phyloP scores from a whole-genome alignment of 495 filamentous ascomycete species.

The Tuber magnatum region DNA sequence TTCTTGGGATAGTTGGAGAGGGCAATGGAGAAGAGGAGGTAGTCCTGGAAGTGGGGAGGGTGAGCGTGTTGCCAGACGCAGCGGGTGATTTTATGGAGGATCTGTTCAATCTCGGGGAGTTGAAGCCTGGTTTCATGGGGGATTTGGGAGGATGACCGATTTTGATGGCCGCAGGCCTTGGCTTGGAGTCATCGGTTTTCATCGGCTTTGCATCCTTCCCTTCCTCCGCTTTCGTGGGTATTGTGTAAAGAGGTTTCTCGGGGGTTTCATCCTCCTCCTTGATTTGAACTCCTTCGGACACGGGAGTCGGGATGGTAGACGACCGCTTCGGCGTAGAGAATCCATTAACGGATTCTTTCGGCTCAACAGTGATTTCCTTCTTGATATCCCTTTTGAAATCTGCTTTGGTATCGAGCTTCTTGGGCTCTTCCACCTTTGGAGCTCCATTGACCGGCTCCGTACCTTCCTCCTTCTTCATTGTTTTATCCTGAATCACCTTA shows the following conservation, averaged over 20 bases:
- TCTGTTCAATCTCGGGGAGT: conserved; percentile 6
- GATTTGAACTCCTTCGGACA: conserved; percentile 4
- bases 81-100: conserved; percentile 15
- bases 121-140: conserved; percentile 26
- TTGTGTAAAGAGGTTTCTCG: conserved; percentile 16
- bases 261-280: conserved; percentile 11
- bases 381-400: conserved; percentile 16
- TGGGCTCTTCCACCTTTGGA: conserved; percentile 20
- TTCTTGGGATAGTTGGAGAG: conserved; percentile 28
- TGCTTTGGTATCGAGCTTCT: background rate
- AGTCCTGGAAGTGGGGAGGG: conserved; percentile 25
- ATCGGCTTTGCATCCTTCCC: conserved; percentile 13
- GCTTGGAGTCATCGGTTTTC: conserved; percentile 19
- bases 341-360: conserved; percentile 15
- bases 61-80: conserved; percentile 23
- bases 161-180: conserved; percentile 18
- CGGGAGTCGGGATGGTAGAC: conserved; percentile 4
- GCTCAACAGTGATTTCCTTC: background rate
- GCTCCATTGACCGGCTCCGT: background rate
- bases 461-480: conserved; percentile 9
- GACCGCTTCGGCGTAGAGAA: conserved; percentile 13
- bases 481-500: conserved; percentile 8
- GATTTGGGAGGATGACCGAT: conserved; percentile 25
- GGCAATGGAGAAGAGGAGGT: conserved; percentile 29
- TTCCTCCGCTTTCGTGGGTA: background rate